Evolutionary conservation across 805 yeast species (phyloP).

Genomic region (Debaryomyces hansenii): DNA sequence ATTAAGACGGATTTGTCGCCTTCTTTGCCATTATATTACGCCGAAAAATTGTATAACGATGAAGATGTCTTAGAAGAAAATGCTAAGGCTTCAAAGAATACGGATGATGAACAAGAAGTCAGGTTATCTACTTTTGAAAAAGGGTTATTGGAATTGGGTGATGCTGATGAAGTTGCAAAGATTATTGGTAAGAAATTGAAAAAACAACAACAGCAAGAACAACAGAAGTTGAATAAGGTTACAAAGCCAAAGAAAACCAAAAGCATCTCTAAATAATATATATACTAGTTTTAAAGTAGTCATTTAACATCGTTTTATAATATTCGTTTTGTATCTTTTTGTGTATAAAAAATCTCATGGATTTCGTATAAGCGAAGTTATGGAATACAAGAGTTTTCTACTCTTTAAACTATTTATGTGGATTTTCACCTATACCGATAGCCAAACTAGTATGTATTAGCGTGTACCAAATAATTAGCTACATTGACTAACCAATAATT

Average conservation of each 20-base stretch:
- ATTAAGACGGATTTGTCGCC: constrained; percentile 75
- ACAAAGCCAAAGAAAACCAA: constrained; percentile 13
- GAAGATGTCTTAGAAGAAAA: constrained; percentile 45
- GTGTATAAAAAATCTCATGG: not conserved
- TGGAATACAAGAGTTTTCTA: not conserved
- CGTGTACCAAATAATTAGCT: not conserved
- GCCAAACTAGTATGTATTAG: constrained; percentile 5
- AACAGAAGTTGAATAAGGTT: constrained; percentile 13
- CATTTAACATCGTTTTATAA: not conserved
- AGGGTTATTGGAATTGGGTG: constrained; percentile 79
- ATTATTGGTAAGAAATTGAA: constrained; percentile 59
- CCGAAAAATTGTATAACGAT: constrained; percentile 54
- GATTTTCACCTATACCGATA: constrained; percentile 5
- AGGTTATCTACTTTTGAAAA: constrained; percentile 64
- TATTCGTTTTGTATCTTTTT: not conserved
- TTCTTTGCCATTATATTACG: constrained; percentile 76
- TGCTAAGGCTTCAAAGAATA: constrained; percentile 16
- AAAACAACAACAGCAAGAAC: constrained; percentile 13
- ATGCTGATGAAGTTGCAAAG: constrained; percentile 67
- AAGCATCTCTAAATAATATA: not conserved
- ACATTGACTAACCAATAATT: not conserved
- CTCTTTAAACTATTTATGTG: constrained; percentile 5
- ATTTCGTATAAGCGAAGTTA: too few relatives aligned
- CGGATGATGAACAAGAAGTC: constrained; percentile 27
- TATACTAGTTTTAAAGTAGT: constrained; percentile 1